Evolutionary conservation across 306 rosid species (phyloP).

Genomic region (Luffa aegyptiaca): DNA sequence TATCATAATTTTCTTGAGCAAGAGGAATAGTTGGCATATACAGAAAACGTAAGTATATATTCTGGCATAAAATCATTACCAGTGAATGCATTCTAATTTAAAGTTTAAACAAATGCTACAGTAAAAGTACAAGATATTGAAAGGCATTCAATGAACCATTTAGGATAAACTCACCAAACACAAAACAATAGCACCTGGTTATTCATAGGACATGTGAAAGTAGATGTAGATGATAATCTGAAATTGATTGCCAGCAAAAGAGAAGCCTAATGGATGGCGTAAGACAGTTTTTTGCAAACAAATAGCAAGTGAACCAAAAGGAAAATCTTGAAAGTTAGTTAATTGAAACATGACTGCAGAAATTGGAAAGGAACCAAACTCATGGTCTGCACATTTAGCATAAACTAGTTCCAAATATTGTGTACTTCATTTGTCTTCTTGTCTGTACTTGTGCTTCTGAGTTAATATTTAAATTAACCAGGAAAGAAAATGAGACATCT

Average conservation of each 20-base stretch:
- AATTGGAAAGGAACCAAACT: background rate
- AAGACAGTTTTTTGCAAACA: background rate
- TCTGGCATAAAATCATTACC: background rate
- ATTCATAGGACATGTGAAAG: background rate
- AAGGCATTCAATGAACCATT: background rate
- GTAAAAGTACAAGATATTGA: background rate
- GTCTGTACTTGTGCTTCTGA: background rate
- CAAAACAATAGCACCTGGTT: background rate
- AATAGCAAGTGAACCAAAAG: background rate
- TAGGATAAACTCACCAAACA: background rate
- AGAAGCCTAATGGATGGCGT: background rate
- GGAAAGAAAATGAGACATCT: background rate
- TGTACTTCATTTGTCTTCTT: background rate
- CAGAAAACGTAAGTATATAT: background rate
- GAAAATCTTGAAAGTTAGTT: background rate
- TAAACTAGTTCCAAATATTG: background rate
- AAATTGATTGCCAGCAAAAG: background rate
- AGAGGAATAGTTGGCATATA: background rate
- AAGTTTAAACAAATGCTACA: background rate
- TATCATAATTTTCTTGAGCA: background rate
- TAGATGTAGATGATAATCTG: background rate
- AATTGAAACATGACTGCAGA: background rate
- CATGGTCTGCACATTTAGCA: background rate
- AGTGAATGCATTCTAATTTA: background rate
- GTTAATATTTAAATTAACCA: background rate